Evolutionary conservation across 495 filamentous ascomycete genomes (phyloP).

Genomic region (Penicillium argentinense): DNA sequence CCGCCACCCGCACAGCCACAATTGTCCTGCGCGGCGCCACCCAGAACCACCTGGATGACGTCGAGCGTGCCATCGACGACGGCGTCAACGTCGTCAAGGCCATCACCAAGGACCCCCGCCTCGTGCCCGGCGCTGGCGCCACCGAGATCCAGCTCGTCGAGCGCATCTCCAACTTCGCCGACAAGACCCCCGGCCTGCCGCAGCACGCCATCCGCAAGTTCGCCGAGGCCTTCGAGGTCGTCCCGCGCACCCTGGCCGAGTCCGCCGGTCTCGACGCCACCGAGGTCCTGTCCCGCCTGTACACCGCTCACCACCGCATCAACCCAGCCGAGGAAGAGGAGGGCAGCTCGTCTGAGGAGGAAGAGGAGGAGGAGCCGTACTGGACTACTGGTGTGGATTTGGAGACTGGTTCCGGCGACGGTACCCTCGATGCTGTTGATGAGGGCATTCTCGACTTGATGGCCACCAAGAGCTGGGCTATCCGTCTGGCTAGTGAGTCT

Average conservation of each 20-base stretch:
- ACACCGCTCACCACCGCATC: constrained; percentile 81
- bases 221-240: constrained; percentile 95
- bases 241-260: constrained; percentile 90
- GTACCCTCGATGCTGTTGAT: constrained; percentile 83
- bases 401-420: constrained; percentile 76
- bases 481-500: constrained; percentile 92
- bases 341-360: constrained; percentile 43
- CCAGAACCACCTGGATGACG: constrained; percentile 95
- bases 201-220: constrained; percentile 98
- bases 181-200: constrained; percentile 86
- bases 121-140: constrained; percentile 94
- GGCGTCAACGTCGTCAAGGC: constrained; percentile 99
- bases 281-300: constrained; percentile 85
- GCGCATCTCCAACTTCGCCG: constrained; percentile 81
- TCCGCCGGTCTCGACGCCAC: constrained; percentile 94
- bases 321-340: constrained; percentile 35
- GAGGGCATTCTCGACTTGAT: constrained; percentile 92
- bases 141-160: constrained; percentile 95
- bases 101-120: constrained; percentile 85
- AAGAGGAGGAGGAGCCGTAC: constrained; percentile 63
- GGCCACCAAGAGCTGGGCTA: constrained; percentile 90
- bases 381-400: constrained; percentile 94
- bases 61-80: constrained; percentile 97
- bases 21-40: constrained; percentile 95
- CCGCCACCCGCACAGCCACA: constrained; percentile 88